A percentile compares a stretch with the other conserved stretches of the same genome.
Evolutionary conservation across 164 flowering plant genomes (phyloP).

Genomic region (Macadamia integrifolia): DNA sequence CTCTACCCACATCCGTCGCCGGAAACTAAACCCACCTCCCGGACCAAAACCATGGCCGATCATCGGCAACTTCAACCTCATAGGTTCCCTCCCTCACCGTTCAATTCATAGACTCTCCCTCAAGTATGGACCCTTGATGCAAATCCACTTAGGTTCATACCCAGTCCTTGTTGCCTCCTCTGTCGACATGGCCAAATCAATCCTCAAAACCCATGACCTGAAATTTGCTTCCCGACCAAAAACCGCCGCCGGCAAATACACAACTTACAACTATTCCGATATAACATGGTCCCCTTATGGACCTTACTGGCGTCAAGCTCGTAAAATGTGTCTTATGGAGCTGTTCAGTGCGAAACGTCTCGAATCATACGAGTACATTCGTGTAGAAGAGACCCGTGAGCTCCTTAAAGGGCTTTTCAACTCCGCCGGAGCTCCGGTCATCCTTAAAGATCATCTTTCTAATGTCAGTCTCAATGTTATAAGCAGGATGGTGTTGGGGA

Average conservation of each 20-base stretch:
- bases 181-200: conserved; percentile 10
- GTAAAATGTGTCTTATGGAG: conserved; percentile 14
- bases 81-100: conserved; percentile 28
- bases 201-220: conserved; percentile 18
- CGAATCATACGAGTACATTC: conserved; percentile 18
- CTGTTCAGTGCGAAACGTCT: conserved; percentile 21
- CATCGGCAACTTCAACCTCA: conserved; percentile 26
- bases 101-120: conserved; percentile 20
- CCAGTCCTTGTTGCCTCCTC: conserved; percentile 22
- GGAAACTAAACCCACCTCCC: conserved; percentile 11
- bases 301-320: conserved; percentile 22
- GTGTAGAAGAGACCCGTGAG: conserved; percentile 1
- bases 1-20: neutral
- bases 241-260: conserved; percentile 24
- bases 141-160: conserved; percentile 19
- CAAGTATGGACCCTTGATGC: conserved; percentile 23
- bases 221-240: conserved; percentile 19
- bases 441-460: no score
- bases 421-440: no score
- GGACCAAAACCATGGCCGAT: conserved; percentile 30
- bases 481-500: no score
- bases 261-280: conserved; percentile 17
- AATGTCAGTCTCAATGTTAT: no score
- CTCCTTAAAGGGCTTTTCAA: no score
- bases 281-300: conserved; percentile 26